Percentiles rank a stretch among this genome's conserved stretches.
Evolutionary conservation across 2,329 filamentous ascomycete species (phyloP).

Genomic region (Diplodia seriata): DNA sequence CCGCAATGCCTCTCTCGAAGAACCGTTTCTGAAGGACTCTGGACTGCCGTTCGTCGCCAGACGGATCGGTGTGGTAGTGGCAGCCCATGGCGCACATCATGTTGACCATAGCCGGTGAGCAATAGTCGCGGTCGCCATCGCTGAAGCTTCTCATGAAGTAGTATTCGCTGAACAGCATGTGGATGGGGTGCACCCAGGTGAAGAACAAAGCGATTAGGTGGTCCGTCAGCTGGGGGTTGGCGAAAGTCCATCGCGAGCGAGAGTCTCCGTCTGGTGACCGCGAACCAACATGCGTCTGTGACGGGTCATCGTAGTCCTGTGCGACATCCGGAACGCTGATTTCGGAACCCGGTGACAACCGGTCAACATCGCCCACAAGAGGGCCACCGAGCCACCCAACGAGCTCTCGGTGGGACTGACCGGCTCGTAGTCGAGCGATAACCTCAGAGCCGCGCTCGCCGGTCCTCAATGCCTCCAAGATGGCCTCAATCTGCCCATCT

Average conservation of each 20-base stretch:
- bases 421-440: conserved; percentile 35
- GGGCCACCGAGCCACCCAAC: conserved; percentile 36
- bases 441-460: conserved; percentile 37
- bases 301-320: conserved; percentile 18
- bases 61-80: conserved; percentile 35
- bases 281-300: conserved; percentile 4
- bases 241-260: conserved; percentile 36
- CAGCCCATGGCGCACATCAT: conserved; percentile 43
- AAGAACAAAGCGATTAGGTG: conserved; percentile 43
- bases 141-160: conserved; percentile 39
- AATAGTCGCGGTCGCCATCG: conserved; percentile 36
- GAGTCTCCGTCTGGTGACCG: conserved; percentile 11
- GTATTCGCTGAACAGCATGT: conserved; percentile 43
- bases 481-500: conserved; percentile 36
- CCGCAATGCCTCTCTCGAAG: conserved; percentile 36
- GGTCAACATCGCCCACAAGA: conserved; percentile 30
- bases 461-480: conserved; percentile 37
- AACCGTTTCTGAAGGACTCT: conserved; percentile 37
- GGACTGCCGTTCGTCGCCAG: conserved; percentile 32
- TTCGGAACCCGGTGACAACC: conserved; percentile 33
- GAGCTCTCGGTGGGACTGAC: conserved; percentile 37
- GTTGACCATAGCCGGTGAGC: conserved; percentile 40
- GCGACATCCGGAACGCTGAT: conserved; percentile 34
- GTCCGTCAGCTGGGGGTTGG: conserved; percentile 36
- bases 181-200: conserved; percentile 42